Conservation (phyloP, 768 basidiomycete species). For the Collybia mongolica region DNA sequence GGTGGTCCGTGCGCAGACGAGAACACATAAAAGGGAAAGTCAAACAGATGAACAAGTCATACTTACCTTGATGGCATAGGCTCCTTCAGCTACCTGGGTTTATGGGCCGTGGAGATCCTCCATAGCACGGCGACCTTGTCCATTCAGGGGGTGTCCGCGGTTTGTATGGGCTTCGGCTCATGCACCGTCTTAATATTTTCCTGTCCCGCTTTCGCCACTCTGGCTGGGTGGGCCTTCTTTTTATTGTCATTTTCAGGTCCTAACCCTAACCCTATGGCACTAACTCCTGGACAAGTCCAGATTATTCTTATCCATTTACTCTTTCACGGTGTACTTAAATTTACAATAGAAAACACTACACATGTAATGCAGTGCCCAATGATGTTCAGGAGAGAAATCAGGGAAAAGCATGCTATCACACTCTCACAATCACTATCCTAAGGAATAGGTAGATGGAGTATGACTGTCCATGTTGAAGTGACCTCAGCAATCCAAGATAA, state of each 20-base stretch:
- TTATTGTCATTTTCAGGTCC: slow-evolving; percentile 14
- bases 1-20: slow-evolving; percentile 10
- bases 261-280: slow-evolving; percentile 39
- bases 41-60: slow-evolving; percentile 29
- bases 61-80: slow-evolving; percentile 62
- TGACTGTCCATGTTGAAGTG: no score
- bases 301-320: no score
- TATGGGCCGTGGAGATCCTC: slow-evolving; percentile 54
- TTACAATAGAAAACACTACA: no score
- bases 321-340: no score
- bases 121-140: slow-evolving; percentile 78
- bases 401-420: neutral
- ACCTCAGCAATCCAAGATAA: no score
- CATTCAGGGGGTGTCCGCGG: slow-evolving; percentile 51
- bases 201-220: slow-evolving; percentile 12
- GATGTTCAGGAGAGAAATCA: no score
- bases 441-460: no score
- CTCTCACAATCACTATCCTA: neutral
- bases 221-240: no score
- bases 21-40: neutral
- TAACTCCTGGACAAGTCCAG: no score
- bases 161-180: slow-evolving; percentile 62
- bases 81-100: slow-evolving; percentile 53
- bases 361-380: no score
- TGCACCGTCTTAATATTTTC: slow-evolving; percentile 22